Conservation (phyloP, 2,329 filamentous ascomycete species). For the Colletotrichum chlorophyti region DNA sequence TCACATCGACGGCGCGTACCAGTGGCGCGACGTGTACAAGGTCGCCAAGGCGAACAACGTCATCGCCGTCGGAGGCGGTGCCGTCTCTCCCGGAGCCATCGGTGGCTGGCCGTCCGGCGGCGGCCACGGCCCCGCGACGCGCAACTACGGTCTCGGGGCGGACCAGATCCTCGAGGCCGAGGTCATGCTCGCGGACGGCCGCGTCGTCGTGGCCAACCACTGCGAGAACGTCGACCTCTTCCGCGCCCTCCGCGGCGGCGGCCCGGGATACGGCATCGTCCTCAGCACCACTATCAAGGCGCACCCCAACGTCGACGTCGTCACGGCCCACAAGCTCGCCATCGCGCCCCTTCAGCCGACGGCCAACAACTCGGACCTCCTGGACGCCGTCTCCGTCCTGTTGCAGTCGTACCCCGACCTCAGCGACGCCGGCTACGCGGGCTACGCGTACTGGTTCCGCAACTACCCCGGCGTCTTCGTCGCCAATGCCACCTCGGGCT, state of each 20-base stretch:
- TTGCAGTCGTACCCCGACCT: slow-evolving; percentile 40
- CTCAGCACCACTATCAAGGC: slow-evolving; percentile 59
- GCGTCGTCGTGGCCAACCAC: slow-evolving; percentile 40
- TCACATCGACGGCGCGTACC: slow-evolving; percentile 41
- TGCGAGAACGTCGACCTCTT: slow-evolving; percentile 44
- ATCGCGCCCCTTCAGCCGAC: slow-evolving; percentile 32
- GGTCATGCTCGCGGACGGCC: slow-evolving; percentile 46
- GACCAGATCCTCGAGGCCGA: slow-evolving; percentile 51
- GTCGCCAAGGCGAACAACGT: slow-evolving; percentile 37
- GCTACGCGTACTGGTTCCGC: slow-evolving; percentile 38
- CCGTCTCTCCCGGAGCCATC: slow-evolving; percentile 34
- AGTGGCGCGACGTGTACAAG: slow-evolving; percentile 41
- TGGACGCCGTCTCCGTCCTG: slow-evolving; percentile 37
- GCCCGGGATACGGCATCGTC: slow-evolving; percentile 57
- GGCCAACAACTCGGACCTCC: slow-evolving; percentile 34
- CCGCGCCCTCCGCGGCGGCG: slow-evolving; percentile 48
- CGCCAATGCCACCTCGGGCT: slow-evolving; percentile 35
- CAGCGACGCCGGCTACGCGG: slow-evolving; percentile 37
- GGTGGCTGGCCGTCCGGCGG: slow-evolving; percentile 49
- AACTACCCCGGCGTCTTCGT: slow-evolving; percentile 33
- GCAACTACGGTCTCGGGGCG: slow-evolving; percentile 48
- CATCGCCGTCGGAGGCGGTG: slow-evolving; percentile 42
- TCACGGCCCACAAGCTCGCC: slow-evolving; percentile 33
- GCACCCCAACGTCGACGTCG: slow-evolving; percentile 45
- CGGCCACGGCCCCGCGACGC: slow-evolving; percentile 46